Conservation (phyloP, 2,329 filamentous ascomycete genomes). For the Arthrobotrys musiformis region DNA sequence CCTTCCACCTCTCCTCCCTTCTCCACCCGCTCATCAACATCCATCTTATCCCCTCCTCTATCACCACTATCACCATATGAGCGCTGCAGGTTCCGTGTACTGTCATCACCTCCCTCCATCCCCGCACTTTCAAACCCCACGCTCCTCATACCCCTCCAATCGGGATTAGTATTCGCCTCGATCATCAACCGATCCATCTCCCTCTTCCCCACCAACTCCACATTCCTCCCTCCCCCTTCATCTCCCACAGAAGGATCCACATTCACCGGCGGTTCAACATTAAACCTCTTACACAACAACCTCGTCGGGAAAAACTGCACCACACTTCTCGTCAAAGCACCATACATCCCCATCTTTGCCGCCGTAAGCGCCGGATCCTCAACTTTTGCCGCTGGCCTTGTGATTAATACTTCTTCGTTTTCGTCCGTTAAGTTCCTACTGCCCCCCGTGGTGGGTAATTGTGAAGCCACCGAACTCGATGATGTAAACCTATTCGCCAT, state of each 20-base stretch:
- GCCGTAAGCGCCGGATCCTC: slow-evolving; percentile 85
- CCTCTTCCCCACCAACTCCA: slow-evolving; percentile 66
- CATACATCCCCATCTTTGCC: slow-evolving; percentile 91
- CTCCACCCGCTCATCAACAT: slow-evolving; percentile 3
- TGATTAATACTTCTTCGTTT: slow-evolving; percentile 62
- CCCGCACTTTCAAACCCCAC: slow-evolving; percentile 40
- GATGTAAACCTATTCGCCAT: slow-evolving; percentile 96
- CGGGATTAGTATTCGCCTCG: slow-evolving; percentile 49
- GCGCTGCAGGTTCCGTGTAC: not conserved
- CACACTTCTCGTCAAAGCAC: slow-evolving; percentile 79
- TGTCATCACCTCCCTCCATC: slow-evolving; percentile 59
- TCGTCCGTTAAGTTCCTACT: slow-evolving; percentile 36
- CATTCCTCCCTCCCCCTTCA: slow-evolving; percentile 68
- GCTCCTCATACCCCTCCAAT: slow-evolving; percentile 35
- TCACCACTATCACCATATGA: slow-evolving; percentile 21
- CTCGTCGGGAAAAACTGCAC: slow-evolving; percentile 81
- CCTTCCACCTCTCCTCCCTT: not conserved
- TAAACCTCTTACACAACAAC: slow-evolving; percentile 93
- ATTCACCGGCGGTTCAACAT: slow-evolving; percentile 79
- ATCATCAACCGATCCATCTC: slow-evolving; percentile 56
- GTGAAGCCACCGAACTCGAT: slow-evolving; percentile 66
- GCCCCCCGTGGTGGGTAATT: slow-evolving; percentile 59
- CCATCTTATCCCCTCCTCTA: slow-evolving; percentile 54
- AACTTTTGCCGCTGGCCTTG: slow-evolving; percentile 68
- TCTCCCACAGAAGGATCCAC: slow-evolving; percentile 69